Evolutionary conservation across 2,329 filamentous ascomycete genomes (phyloP).

Genomic region (Colletotrichum trifolii): DNA sequence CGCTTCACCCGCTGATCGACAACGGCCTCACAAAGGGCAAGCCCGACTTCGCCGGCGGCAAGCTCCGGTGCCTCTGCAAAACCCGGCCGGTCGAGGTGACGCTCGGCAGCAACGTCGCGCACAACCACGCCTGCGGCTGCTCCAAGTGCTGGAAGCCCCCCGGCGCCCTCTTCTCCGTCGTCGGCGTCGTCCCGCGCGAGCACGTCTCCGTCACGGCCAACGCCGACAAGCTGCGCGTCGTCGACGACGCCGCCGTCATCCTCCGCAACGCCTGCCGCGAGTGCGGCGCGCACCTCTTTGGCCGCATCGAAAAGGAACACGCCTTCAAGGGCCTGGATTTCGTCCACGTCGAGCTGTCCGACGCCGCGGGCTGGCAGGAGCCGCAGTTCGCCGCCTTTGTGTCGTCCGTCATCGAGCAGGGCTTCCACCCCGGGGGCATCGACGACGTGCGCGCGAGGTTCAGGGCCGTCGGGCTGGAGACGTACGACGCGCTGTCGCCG

Average conservation of each 20-base stretch:
- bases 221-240: slow-evolving; percentile 64
- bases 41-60: slow-evolving; percentile 67
- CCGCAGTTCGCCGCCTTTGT: slow-evolving; percentile 78
- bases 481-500: slow-evolving; percentile 72
- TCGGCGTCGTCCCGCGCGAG: slow-evolving; percentile 69
- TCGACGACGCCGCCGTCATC: slow-evolving; percentile 68
- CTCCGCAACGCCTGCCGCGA: slow-evolving; percentile 69
- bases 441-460: slow-evolving; percentile 65
- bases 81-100: slow-evolving; percentile 67
- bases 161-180: slow-evolving; percentile 71
- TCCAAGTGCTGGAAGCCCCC: slow-evolving; percentile 78
- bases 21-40: slow-evolving; percentile 68
- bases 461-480: slow-evolving; percentile 64
- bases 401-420: slow-evolving; percentile 75
- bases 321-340: slow-evolving; percentile 77
- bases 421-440: slow-evolving; percentile 66
- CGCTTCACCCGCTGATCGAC: slow-evolving; percentile 72
- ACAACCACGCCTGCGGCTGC: slow-evolving; percentile 79
- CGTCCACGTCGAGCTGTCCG: slow-evolving; percentile 71
- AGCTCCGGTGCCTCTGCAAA: slow-evolving; percentile 69
- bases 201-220: slow-evolving; percentile 68
- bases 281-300: slow-evolving; percentile 73
- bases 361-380: slow-evolving; percentile 75
- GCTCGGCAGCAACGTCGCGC: slow-evolving; percentile 67
- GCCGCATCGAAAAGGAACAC: slow-evolving; percentile 73